phyloP scores from a whole-genome alignment of 2,329 filamentous ascomycete genomes.

The Fusarium paranaense region DNA sequence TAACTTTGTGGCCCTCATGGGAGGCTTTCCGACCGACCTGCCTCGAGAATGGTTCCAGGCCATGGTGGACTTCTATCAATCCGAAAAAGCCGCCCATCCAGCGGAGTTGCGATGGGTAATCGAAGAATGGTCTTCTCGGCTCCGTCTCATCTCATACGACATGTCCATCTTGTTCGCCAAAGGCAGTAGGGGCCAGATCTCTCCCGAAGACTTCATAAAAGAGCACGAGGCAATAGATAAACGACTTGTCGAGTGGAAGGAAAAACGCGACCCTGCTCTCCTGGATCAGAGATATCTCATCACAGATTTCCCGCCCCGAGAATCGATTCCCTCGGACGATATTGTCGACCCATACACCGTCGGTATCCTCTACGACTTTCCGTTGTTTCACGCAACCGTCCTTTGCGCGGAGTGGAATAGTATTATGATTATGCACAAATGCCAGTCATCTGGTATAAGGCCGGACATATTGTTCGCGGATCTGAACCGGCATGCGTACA shows the following conservation, averaged over 20 bases:
- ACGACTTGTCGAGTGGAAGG: slow-evolving; percentile 62
- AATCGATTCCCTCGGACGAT: slow-evolving; percentile 67
- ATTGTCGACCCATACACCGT: slow-evolving; percentile 80
- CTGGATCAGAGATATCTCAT: slow-evolving; percentile 72
- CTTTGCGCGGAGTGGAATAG: slow-evolving; percentile 82
- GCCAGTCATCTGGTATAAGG: slow-evolving; percentile 72
- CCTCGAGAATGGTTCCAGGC: slow-evolving; percentile 82
- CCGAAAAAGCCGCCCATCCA: slow-evolving; percentile 70
- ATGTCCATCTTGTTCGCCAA: slow-evolving; percentile 82
- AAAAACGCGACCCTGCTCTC: slow-evolving; percentile 70
- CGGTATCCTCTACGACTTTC: slow-evolving; percentile 75
- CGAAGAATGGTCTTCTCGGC: slow-evolving; percentile 72
- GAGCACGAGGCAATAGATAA: slow-evolving; percentile 69
- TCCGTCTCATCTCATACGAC: slow-evolving; percentile 81
- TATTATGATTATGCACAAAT: slow-evolving; percentile 82
- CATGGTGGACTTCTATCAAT: slow-evolving; percentile 71
- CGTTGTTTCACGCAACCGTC: slow-evolving; percentile 80
- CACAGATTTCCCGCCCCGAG: slow-evolving; percentile 68
- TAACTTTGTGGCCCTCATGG: slow-evolving; percentile 84
- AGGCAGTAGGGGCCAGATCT: slow-evolving; percentile 72
- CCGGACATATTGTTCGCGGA: slow-evolving; percentile 64
- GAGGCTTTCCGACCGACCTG: slow-evolving; percentile 79
- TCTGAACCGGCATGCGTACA: slow-evolving; percentile 71
- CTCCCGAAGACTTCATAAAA: slow-evolving; percentile 70
- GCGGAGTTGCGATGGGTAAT: slow-evolving; percentile 73